phyloP scores from a whole-genome alignment of 2,329 filamentous ascomycete species.

The Colletotrichum lentis region DNA sequence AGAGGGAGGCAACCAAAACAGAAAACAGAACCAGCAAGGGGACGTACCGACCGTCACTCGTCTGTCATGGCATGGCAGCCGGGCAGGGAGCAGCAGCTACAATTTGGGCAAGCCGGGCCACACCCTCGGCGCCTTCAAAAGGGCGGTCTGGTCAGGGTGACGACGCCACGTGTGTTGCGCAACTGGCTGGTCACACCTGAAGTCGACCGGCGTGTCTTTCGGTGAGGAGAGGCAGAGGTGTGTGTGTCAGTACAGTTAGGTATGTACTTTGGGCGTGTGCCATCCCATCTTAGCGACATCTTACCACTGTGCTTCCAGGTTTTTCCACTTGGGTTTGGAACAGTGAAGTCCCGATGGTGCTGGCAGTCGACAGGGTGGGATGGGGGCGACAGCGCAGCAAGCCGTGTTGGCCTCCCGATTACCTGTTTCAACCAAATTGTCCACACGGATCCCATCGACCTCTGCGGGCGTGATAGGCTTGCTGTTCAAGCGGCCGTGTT shows the following conservation, averaged over 20 bases:
- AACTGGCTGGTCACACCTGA: slow-evolving; percentile 20
- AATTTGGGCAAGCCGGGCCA: not conserved
- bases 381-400: slow-evolving; percentile 5
- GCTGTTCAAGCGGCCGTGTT: not conserved
- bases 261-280: slow-evolving; percentile 7
- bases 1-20: not conserved
- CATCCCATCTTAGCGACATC: slow-evolving; percentile 23
- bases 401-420: slow-evolving; percentile 1
- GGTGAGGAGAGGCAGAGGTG: not conserved
- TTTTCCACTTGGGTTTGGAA: slow-evolving; percentile 14
- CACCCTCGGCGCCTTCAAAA: not conserved
- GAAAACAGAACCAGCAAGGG: not conserved
- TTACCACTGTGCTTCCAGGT: slow-evolving; percentile 17
- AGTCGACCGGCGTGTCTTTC: slow-evolving; percentile 18
- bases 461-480: not conserved
- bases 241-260: not conserved
- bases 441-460: not conserved
- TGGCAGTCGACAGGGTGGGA: slow-evolving; percentile 8
- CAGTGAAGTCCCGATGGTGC: not conserved
- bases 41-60: slow-evolving; percentile 1
- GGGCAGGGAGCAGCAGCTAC: not conserved
- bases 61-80: slow-evolving; percentile 12
- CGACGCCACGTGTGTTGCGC: slow-evolving; percentile 34
- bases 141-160: slow-evolving; percentile 19
- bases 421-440: slow-evolving; percentile 8